These are phyloP conservation scores for Cubamyces lactineus DNA, from an alignment of 768 basidiomycete species.

Conservation along the genomic window DNA sequence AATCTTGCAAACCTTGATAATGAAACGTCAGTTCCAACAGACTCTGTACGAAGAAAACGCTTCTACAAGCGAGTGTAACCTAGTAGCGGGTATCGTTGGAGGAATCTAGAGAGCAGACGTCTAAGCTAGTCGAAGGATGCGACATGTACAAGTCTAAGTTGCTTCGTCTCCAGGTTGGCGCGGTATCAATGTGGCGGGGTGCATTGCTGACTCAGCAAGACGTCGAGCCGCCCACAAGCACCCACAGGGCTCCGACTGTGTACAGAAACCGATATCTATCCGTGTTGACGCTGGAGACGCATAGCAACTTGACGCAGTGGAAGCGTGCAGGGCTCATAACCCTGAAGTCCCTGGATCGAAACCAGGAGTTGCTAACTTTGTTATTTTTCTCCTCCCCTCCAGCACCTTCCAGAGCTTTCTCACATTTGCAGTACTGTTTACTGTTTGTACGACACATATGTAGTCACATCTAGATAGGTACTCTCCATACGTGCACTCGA, in stretches of 20 bases:
- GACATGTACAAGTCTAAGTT: not conserved
- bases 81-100: too few species aligned
- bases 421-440: too few species aligned
- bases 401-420: not conserved
- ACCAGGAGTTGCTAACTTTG: constrained; percentile 23
- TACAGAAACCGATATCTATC: not conserved
- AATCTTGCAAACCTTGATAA: too few species aligned
- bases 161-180: not conserved
- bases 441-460: too few species aligned
- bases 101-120: too few species aligned
- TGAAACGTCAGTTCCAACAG: too few species aligned
- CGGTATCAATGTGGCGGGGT: not conserved
- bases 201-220: not conserved
- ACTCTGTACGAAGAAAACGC: too few species aligned
- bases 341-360: constrained; percentile 27
- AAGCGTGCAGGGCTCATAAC: constrained; percentile 23
- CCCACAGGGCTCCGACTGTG: not conserved
- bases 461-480: too few species aligned
- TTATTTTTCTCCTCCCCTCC: not conserved
- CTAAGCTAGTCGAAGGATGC: not conserved
- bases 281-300: too few species aligned
- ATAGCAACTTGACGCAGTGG: constrained; percentile 22
- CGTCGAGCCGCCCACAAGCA: constrained; percentile 8
- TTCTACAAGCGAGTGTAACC: too few species aligned
- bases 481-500: too few species aligned